A percentile compares a stretch with the other conserved stretches of the same genome.
Evolutionary conservation across 768 basidiomycete species (phyloP).

Genomic region (Pleurotus eryngii): DNA sequence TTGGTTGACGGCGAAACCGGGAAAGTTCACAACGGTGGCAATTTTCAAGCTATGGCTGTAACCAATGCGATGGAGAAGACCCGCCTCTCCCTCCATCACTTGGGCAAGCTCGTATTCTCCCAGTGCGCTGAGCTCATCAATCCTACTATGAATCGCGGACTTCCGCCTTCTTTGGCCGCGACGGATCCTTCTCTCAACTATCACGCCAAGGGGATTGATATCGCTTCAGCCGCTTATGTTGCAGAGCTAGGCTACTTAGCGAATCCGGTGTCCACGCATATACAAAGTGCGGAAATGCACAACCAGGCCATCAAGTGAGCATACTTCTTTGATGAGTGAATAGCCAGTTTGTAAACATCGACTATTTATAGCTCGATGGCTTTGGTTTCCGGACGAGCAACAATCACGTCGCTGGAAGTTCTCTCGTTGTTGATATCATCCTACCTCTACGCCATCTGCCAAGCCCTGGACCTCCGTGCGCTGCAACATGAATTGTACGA

Average conservation of each 20-base stretch:
- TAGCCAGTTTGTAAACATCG: neutral
- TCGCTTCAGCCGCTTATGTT: slow-evolving; percentile 78
- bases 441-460: slow-evolving; percentile 70
- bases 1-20: slow-evolving; percentile 68
- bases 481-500: slow-evolving; percentile 63
- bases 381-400: slow-evolving; percentile 72
- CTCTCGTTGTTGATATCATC: slow-evolving; percentile 66
- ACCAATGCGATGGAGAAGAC: slow-evolving; percentile 86
- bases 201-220: slow-evolving; percentile 76
- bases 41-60: slow-evolving; percentile 84
- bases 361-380: slow-evolving; percentile 45
- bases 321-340: neutral
- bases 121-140: slow-evolving; percentile 76
- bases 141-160: slow-evolving; percentile 75
- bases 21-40: slow-evolving; percentile 73
- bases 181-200: slow-evolving; percentile 77
- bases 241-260: slow-evolving; percentile 77
- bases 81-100: slow-evolving; percentile 64
- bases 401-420: slow-evolving; percentile 66
- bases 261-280: slow-evolving; percentile 73
- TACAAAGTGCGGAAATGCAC: slow-evolving; percentile 84
- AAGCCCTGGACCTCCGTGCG: slow-evolving; percentile 84
- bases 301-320: slow-evolving; percentile 81
- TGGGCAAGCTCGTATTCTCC: slow-evolving; percentile 69
- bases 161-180: slow-evolving; percentile 72